Conservation (phyloP, 2,329 filamentous ascomycete species). For the Penicillium brasilianum region DNA sequence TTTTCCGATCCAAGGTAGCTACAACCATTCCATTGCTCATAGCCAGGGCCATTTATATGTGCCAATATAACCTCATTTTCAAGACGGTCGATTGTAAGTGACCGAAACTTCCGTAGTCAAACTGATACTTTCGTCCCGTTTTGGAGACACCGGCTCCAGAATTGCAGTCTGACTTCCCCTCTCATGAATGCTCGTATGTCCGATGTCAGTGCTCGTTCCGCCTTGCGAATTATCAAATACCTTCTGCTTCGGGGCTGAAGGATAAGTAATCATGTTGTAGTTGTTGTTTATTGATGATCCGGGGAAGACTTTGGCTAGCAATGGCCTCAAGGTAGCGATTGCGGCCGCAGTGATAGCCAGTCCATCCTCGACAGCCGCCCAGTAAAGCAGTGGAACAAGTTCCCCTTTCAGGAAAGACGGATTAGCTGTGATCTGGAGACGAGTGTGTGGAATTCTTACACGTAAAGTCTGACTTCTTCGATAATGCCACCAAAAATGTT, state of each 20-base stretch:
- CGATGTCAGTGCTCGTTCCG: slow-evolving; percentile 18
- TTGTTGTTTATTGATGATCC: slow-evolving; percentile 13
- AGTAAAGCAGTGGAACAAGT: slow-evolving; percentile 30
- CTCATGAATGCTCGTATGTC: slow-evolving; percentile 12
- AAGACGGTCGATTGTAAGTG: slow-evolving; percentile 13
- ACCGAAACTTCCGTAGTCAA: slow-evolving; percentile 23
- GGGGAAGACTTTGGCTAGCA: slow-evolving; percentile 27
- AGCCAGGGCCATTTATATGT: neutral
- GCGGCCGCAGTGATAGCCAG: slow-evolving; percentile 37
- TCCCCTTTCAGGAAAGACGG: slow-evolving; percentile 15
- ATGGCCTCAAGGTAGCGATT: slow-evolving; percentile 37
- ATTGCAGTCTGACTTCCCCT: slow-evolving; percentile 20
- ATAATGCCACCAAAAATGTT: slow-evolving; percentile 26
- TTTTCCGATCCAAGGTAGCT: neutral
- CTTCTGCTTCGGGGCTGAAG: slow-evolving; percentile 2
- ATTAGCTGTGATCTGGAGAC: neutral
- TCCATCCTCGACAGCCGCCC: slow-evolving; percentile 37
- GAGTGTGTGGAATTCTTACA: slow-evolving; percentile 13
- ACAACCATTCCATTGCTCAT: neutral
- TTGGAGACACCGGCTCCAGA: slow-evolving; percentile 7
- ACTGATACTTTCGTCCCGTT: slow-evolving; percentile 18
- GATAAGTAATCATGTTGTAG: slow-evolving; percentile 26
- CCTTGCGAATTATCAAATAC: slow-evolving; percentile 23
- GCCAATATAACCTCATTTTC: neutral
- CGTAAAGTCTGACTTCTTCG: slow-evolving; percentile 31